A percentile compares a stretch with the other conserved stretches of the same genome.
Evolutionary conservation across 306 rosid genomes (phyloP).

Genomic region (Acacia confusa): DNA sequence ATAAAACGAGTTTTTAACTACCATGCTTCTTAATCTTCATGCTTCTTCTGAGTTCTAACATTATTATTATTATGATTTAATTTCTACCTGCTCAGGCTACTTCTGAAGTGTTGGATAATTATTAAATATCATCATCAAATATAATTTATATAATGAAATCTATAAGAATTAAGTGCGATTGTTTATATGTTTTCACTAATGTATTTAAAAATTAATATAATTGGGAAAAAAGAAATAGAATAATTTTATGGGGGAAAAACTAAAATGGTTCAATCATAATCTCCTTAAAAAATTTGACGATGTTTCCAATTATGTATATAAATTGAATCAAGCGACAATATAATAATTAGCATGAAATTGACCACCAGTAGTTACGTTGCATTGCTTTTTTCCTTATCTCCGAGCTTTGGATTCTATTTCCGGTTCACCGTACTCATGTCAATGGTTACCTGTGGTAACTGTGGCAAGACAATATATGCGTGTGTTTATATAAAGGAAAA

Average conservation of each 20-base stretch:
- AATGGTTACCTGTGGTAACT: not conserved
- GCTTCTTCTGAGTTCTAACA: not conserved
- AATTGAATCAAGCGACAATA: not conserved
- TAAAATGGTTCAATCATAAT: not conserved
- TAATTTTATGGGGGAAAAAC: not conserved
- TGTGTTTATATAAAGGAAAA: too few species aligned
- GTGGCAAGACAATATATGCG: not conserved
- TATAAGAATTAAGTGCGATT: not conserved
- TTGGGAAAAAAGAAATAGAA: not conserved
- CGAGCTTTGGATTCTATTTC: constrained; percentile 26
- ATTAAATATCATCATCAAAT: too few species aligned
- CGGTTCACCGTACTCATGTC: not conserved
- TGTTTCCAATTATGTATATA: not conserved
- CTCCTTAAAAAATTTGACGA: not conserved
- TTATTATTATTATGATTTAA: not conserved
- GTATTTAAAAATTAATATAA: too few species aligned
- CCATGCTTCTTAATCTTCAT: too few species aligned
- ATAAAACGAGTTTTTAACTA: too few species aligned
- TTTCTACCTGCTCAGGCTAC: too few species aligned
- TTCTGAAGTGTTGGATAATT: not conserved
- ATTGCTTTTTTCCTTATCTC: constrained; percentile 9
- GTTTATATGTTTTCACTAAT: too few species aligned
- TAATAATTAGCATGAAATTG: not conserved
- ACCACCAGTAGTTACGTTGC: not conserved
- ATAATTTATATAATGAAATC: too few species aligned